Base-by-base conservation (phyloP, 2,329 filamentous ascomycete genomes). In the Cytospora paraplurivora region DNA sequence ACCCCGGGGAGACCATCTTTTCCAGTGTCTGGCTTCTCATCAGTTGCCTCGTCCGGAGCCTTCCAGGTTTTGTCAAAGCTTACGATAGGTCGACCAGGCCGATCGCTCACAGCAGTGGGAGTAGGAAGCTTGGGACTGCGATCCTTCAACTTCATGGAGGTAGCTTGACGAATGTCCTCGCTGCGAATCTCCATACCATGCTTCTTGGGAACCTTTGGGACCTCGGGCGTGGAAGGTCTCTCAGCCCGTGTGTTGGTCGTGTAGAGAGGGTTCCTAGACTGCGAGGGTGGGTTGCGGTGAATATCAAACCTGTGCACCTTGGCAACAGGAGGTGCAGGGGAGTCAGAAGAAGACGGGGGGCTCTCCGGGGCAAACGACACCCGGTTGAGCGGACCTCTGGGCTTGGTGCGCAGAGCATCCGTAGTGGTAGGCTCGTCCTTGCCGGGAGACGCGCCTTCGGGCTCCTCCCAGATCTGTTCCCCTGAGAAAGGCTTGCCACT, bases 31-130 rank as follows among this genome's bases (percentile, higher is more conserved):
- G 84, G 80, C 77, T 88, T 90, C 79, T 85, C 77, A 86, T 92
- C 89, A 82, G 90, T 82, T 76, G 81, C 81, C 81, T 85, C 81
- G 74, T 90, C 87, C 74, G 88, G 85, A 73, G 87, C 85, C 81
- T 87, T 90, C 88, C 92, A 97, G 74, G 89, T 85, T 72, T 85
- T 85, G 78, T 96, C 86, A 83, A 98, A 98, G 84, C 94, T 98
- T 82, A 98, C 94, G 81, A 98, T 98, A 67, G 94, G 94, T 74
- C 94, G 88, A 71, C 92, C 92, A 71, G 91, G 90, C 73, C 85
- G 90, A 79, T 97, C 90, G 79, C 93, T 97, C 76, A 98, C 93
- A 72, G 91, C 89, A 61, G 91, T 92, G 68, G 94, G 94, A 72
- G 90, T 94, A 34, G 93, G 94, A 67, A 98, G 82, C 74, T 91